Percentiles rank a stretch among this genome's conserved stretches.
These are phyloP conservation scores for Alopecurus myosuroides DNA, from an alignment of 176 grass and related monocot genomes.

Conservation along the genomic window DNA sequence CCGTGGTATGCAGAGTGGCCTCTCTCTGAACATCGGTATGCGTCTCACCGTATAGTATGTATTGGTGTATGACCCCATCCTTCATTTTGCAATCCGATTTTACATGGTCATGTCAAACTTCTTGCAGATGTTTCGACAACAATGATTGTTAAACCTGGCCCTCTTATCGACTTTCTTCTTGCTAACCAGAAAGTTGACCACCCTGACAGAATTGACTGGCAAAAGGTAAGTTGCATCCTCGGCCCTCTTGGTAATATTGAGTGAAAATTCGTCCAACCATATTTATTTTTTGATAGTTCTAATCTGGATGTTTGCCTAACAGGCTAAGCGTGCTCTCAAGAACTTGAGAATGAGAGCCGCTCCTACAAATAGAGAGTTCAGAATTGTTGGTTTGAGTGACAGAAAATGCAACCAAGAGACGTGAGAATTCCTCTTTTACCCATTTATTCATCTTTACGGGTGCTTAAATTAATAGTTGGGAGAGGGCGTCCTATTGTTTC, in stretches of 20 bases:
- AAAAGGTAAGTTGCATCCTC: conserved; percentile 36
- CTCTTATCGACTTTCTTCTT: conserved; percentile 77
- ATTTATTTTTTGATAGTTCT: not conserved
- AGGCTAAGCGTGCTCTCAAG: conserved; percentile 65
- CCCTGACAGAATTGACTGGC: conserved; percentile 65
- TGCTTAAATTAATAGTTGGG: not conserved
- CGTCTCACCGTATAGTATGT: not conserved
- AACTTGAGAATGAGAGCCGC: conserved; percentile 56
- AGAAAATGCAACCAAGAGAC: conserved; percentile 27
- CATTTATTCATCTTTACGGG: not conserved
- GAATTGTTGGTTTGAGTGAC: not conserved
- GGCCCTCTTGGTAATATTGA: not conserved
- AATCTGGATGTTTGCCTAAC: not conserved
- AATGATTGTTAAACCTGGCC: conserved; percentile 82
- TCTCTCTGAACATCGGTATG: conserved; percentile 14
- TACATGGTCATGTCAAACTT: not conserved
- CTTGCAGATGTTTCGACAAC: conserved; percentile 79
- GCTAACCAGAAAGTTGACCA: conserved; percentile 68
- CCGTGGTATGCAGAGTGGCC: not conserved
- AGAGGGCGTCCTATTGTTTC: not conserved
- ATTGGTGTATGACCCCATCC: not conserved
- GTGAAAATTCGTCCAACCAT: not conserved
- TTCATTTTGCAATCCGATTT: not conserved
- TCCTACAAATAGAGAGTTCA: conserved; percentile 63
- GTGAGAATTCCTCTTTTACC: conserved; percentile 19